phyloP scores from a whole-genome alignment of 345 rosid species.

The Eucalyptus marginata region DNA sequence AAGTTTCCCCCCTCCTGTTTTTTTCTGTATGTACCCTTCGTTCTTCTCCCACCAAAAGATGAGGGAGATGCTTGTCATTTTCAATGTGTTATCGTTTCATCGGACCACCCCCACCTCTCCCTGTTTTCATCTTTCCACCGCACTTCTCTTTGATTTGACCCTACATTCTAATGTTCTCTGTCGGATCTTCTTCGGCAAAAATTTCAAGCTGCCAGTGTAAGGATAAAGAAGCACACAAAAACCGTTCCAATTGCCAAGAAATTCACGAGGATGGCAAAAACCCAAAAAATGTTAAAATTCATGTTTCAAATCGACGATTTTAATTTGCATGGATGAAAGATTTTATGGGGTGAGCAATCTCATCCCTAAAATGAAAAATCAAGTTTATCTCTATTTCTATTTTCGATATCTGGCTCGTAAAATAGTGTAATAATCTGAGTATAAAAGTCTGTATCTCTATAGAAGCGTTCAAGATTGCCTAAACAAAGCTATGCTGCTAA shows the following conservation, averaged over 20 bases:
- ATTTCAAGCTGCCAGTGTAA: not conserved
- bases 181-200: not conserved
- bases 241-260: not conserved
- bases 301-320: not conserved
- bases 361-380: not conserved
- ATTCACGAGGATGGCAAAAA: not conserved
- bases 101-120: not conserved
- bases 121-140: not conserved
- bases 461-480: accelerated
- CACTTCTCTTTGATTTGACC: not conserved
- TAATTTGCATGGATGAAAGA: not conserved
- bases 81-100: not conserved
- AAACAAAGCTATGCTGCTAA: not conserved
- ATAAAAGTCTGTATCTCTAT: not conserved
- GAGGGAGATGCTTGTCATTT: not conserved
- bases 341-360: not conserved
- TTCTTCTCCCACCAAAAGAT: not conserved
- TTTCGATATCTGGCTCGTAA: accelerated
- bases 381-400: not conserved
- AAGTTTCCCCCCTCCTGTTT: too few species aligned
- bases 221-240: not conserved
- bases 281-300: not conserved
- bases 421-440: accelerated
- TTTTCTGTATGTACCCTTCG: too few species aligned
- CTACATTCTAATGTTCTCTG: not conserved